Conservation (phyloP, 1,284 basidiomycete species). For the Mycosarcoma mackinlayi region DNA sequence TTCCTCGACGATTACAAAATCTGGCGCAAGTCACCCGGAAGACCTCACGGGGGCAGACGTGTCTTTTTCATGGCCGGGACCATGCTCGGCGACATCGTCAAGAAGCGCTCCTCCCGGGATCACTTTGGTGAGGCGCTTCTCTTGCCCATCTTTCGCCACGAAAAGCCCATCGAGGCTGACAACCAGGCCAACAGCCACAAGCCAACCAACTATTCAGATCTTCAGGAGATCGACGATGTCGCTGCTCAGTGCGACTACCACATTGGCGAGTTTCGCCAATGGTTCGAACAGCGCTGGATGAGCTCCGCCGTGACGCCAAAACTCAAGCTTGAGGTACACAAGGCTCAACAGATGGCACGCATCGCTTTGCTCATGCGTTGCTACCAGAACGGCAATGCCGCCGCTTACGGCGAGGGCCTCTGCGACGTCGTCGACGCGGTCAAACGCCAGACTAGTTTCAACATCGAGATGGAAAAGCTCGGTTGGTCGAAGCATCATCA, state of each 20-base stretch:
- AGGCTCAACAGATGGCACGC: conserved; percentile 30
- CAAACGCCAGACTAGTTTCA: conserved; percentile 46
- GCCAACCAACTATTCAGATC: not conserved
- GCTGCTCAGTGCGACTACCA: conserved; percentile 26
- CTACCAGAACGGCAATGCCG: conserved; percentile 43
- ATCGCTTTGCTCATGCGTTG: conserved; percentile 34
- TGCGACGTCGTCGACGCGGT: conserved; percentile 47
- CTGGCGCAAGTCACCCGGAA: conserved; percentile 31
- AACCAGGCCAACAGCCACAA: conserved; percentile 15
- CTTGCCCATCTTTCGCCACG: conserved; percentile 32
- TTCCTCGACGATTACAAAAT: conserved; percentile 30
- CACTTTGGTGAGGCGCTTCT: conserved; percentile 29
- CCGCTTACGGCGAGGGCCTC: conserved; percentile 41
- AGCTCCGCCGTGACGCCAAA: conserved; percentile 19
- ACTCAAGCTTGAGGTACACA: conserved; percentile 17
- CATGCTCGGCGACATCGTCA: conserved; percentile 23
- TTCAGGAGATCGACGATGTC: conserved; percentile 24
- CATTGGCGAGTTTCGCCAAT: conserved; percentile 25
- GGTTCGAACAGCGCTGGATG: conserved; percentile 29
- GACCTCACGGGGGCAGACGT: not conserved
- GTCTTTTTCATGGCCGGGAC: conserved; percentile 47
- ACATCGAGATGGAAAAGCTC: conserved; percentile 40
- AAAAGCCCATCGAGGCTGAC: conserved; percentile 19
- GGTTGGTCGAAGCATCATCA: conserved; percentile 44
- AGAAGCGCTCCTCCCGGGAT: conserved; percentile 19